Conservation (phyloP, 2,329 filamentous ascomycete species). For the Alternaria incomplexa region DNA sequence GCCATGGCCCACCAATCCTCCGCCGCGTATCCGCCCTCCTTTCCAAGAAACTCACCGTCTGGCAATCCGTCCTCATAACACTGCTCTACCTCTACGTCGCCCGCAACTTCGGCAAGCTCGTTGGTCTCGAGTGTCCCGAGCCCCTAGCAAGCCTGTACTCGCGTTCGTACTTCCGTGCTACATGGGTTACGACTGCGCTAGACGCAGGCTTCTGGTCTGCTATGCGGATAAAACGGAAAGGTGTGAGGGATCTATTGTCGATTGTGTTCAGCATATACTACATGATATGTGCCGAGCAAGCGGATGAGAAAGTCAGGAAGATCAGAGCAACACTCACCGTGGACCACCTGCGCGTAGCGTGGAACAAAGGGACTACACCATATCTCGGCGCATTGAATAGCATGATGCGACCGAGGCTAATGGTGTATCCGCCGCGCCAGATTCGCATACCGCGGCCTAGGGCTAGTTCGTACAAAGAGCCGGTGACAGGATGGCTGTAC, state of each 20-base stretch:
- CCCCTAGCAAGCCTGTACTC: conserved; percentile 94
- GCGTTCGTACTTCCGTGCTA: conserved; percentile 89
- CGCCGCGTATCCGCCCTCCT: conserved; percentile 74
- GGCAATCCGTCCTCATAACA: conserved; percentile 87
- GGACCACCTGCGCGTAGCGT: conserved; percentile 88
- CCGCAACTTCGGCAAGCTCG: conserved; percentile 90
- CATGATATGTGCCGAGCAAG: conserved; percentile 87
- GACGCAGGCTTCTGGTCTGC: conserved; percentile 99
- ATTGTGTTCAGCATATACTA: conserved; percentile 90
- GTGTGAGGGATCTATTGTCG: conserved; percentile 81
- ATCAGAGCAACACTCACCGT: conserved; percentile 86
- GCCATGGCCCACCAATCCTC: conserved; percentile 83
- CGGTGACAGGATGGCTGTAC: conserved; percentile 87
- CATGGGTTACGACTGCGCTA: conserved; percentile 92
- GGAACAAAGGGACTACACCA: conserved; percentile 93
- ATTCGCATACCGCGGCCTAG: conserved; percentile 83
- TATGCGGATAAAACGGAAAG: conserved; percentile 85
- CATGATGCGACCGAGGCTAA: conserved; percentile 78
- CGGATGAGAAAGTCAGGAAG: conserved; percentile 94
- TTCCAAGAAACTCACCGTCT: conserved; percentile 75
- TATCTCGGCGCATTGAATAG: conserved; percentile 77
- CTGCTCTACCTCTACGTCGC: conserved; percentile 90
- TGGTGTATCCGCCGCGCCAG: conserved; percentile 78
- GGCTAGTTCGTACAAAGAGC: conserved; percentile 81
- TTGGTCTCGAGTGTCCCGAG: conserved; percentile 90